Evolutionary conservation across 2,329 filamentous ascomycete species (phyloP).

Genomic region (Amesomyces nigricolor): DNA sequence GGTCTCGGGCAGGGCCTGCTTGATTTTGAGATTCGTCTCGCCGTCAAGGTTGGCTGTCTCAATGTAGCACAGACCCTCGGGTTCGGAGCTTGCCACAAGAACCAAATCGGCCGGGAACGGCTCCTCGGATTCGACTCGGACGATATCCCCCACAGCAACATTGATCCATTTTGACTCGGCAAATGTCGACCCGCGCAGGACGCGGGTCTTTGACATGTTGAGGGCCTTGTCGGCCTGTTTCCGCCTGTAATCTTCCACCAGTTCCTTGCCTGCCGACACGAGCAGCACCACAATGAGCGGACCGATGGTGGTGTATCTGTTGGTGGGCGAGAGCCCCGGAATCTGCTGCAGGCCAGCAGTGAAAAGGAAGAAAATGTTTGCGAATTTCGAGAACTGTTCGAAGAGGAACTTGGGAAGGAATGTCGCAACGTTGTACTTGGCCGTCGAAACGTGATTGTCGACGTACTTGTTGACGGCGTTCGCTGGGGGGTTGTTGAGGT

Average conservation of each 20-base stretch:
- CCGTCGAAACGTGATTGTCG: conserved; percentile 94
- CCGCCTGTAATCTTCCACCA: conserved; percentile 88
- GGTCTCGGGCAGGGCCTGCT: conserved; percentile 93
- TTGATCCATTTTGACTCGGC: conserved; percentile 90
- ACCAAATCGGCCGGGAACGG: conserved; percentile 93
- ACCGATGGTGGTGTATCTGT: conserved; percentile 91
- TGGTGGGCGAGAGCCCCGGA: conserved; percentile 88
- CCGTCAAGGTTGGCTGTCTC: conserved; percentile 97
- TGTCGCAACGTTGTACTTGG: conserved; percentile 91
- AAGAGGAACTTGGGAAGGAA: conserved; percentile 96
- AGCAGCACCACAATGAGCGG: conserved; percentile 84
- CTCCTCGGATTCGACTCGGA: conserved; percentile 90
- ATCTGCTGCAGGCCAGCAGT: conserved; percentile 94
- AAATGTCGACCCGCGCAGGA: conserved; percentile 79
- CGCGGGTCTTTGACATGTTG: conserved; percentile 79
- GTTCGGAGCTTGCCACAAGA: conserved; percentile 88
- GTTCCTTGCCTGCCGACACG: conserved; percentile 93
- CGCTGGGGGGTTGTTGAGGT: conserved; percentile 92
- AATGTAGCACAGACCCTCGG: conserved; percentile 96
- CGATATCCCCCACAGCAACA: conserved; percentile 84
- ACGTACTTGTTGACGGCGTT: conserved; percentile 86
- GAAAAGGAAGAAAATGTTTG: conserved; percentile 98
- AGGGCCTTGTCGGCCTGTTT: conserved; percentile 80
- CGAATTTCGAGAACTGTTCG: conserved; percentile 98
- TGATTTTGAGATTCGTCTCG: conserved; percentile 98